Evolutionary conservation across 139 green algal species (phyloP), one percentile per base, ranked within the genome.

Genomic region (Chlamydomonas sphaeroides): DNA sequence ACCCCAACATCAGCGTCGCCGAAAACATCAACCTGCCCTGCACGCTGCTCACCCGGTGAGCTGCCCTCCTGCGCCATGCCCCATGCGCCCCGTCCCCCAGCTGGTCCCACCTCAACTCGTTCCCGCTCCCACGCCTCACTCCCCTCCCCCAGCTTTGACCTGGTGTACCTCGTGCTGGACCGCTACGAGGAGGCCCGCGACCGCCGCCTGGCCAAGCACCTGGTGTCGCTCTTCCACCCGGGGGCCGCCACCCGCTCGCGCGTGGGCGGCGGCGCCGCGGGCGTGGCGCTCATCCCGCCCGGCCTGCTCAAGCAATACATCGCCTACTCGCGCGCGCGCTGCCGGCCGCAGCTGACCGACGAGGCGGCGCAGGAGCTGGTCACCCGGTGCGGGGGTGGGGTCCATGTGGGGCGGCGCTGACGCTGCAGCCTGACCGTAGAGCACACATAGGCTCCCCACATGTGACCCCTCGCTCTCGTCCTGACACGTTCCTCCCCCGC

Each of bases 11-110:
- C 74, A 94, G 86, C 33, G 89, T 99, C 14, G 91, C 98, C 23
- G 97, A 99, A 41, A 99, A 99, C 95, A 98, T 99, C 87, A 92
- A 98, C 79, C 91, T 99, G 78, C 95, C 97, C 36, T 96, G 97
- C 65, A 98, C 94, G 0, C 93, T 99, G 71, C 92, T 99, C 41
- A 98, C 95, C 23, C 14, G 45, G 30, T 66, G 32, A 57, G 38
- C 45, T 53, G 14, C 45, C 45, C 45, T 53, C 11, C 45, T 53
- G 45, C 45, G 45, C 45, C 25, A 39, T 88, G 5, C 80, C 92
- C 30, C 48, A 32, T 35, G 5, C 45, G 0, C 32, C 32, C 15
- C 32, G n/a, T 7, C 32, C 20, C n/a, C n/a, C n/a, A n/a, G n/a
- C n/a, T n/a, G 32, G 10, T 26, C 30, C n/a, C 61, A 25, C 11